phyloP scores from a whole-genome alignment of 2,329 filamentous ascomycete genomes.

The Knufia petricola region DNA sequence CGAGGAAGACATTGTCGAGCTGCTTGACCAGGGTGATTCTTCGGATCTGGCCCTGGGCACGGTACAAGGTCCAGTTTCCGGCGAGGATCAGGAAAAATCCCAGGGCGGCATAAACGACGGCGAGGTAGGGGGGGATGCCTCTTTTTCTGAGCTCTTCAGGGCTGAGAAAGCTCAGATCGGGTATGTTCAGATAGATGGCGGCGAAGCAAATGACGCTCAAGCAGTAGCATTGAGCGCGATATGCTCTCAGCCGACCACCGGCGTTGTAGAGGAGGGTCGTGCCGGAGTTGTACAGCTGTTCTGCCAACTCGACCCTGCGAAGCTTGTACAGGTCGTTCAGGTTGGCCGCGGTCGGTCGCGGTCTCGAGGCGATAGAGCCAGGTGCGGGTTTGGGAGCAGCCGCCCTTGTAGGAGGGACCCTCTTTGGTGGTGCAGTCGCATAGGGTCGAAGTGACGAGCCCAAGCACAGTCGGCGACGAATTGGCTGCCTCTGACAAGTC shows the following conservation, averaged over 20 bases:
- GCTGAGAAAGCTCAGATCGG: background rate
- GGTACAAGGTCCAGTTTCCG: background rate
- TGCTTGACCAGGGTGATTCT: slow-evolving; percentile 2
- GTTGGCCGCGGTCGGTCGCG: background rate
- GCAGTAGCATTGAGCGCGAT: background rate
- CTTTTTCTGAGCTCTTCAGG: background rate
- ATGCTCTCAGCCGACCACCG: background rate
- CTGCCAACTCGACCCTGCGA: background rate
- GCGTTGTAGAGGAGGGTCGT: background rate
- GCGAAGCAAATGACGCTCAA: background rate
- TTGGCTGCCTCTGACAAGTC: background rate
- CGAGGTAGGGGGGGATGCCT: background rate
- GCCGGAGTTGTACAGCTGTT: slow-evolving; percentile 2
- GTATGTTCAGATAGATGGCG: background rate
- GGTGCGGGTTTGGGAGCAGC: background rate
- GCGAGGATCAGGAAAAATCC: background rate
- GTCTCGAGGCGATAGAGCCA: background rate
- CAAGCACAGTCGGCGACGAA: background rate
- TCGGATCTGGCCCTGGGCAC: background rate
- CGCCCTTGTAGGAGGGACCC: background rate
- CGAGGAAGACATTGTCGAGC: background rate
- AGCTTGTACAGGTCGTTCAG: background rate
- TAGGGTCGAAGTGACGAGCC: background rate
- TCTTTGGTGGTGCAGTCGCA: background rate
- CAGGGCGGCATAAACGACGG: background rate